A percentile compares a stretch with the other conserved stretches of the same genome.
These are phyloP conservation scores for Linderina pennispora DNA, from an alignment of 192 early-diverging fungal species.

Conservation along the genomic window DNA sequence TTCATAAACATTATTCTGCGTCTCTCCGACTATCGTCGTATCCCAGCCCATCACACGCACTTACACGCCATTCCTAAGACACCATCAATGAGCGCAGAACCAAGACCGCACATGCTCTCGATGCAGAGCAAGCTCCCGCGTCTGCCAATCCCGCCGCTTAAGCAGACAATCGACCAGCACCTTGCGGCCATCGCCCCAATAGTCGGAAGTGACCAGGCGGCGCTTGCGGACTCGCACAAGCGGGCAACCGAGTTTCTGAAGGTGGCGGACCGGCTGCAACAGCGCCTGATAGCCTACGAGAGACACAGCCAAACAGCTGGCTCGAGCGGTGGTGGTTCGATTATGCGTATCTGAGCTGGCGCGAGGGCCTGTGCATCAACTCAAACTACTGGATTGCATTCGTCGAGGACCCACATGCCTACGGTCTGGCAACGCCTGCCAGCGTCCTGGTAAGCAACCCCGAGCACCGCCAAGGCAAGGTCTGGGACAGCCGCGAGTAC, in stretches of 20 bases:
- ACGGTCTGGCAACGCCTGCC: conserved; percentile 28
- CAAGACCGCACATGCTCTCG: conserved; percentile 7
- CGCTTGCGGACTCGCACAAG: conserved; percentile 43
- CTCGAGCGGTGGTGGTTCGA: conserved; percentile 65
- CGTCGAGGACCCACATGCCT: conserved; percentile 56
- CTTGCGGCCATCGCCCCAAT: conserved; percentile 55
- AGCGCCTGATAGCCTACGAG: conserved; percentile 57
- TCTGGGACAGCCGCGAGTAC: conserved; percentile 47
- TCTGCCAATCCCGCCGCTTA: conserved; percentile 58
- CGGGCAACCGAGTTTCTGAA: conserved; percentile 44
- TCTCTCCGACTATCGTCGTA: too few relatives aligned
- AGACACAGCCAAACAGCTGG: conserved; percentile 59
- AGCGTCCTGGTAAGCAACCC: conserved; percentile 4
- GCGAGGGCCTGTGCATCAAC: conserved; percentile 76
- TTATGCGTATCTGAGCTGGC: conserved; percentile 73
- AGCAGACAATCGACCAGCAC: conserved; percentile 52
- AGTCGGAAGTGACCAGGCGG: conserved; percentile 41
- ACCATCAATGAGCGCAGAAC: background rate
- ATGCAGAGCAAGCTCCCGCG: conserved; percentile 43
- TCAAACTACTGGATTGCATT: conserved; percentile 83
- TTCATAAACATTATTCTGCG: too few relatives aligned
- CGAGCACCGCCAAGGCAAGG: background rate
- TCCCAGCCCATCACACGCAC: too few relatives aligned
- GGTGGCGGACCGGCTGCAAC: conserved; percentile 51
- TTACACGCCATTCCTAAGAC: too few relatives aligned